Conservation (phyloP, 2,329 filamentous ascomycete genomes). For the Paracoccidioides lutzii region DNA sequence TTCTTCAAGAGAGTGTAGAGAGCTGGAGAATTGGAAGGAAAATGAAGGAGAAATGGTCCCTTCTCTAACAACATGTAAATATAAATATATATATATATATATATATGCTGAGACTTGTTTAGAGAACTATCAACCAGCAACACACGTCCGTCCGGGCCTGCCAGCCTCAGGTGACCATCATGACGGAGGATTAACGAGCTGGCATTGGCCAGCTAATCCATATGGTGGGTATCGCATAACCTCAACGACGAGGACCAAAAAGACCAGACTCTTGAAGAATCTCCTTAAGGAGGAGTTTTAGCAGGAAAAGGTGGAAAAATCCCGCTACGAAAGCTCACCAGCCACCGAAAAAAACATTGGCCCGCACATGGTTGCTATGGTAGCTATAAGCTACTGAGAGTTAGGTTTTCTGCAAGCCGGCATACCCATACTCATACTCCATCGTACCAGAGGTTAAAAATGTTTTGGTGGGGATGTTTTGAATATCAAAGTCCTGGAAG, state of each 20-base stretch:
- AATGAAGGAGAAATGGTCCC: not conserved
- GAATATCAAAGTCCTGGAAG: not conserved
- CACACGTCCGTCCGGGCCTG: not conserved
- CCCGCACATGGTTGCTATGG: too few species aligned
- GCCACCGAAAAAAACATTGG: too few species aligned
- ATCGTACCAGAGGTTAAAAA: too few species aligned
- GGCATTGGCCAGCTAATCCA: not conserved
- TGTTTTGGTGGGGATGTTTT: not conserved
- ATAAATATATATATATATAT: not conserved
- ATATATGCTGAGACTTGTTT: too few species aligned
- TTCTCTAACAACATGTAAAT: not conserved
- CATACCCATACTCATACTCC: too few species aligned
- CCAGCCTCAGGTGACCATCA: not conserved
- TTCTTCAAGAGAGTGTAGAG: not conserved
- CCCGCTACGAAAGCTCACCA: too few species aligned
- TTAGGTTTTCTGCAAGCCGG: too few species aligned
- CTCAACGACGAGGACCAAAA: not conserved
- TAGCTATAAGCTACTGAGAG: too few species aligned
- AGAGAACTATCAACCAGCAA: not conserved
- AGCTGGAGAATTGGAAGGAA: not conserved
- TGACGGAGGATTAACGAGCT: not conserved
- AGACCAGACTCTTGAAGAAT: not conserved
- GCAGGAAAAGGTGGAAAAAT: not conserved
- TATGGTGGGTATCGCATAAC: not conserved
- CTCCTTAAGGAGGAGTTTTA: not conserved